Base-by-base conservation (phyloP, 177 flowering plant species). In the Vitis hybrid region DNA sequence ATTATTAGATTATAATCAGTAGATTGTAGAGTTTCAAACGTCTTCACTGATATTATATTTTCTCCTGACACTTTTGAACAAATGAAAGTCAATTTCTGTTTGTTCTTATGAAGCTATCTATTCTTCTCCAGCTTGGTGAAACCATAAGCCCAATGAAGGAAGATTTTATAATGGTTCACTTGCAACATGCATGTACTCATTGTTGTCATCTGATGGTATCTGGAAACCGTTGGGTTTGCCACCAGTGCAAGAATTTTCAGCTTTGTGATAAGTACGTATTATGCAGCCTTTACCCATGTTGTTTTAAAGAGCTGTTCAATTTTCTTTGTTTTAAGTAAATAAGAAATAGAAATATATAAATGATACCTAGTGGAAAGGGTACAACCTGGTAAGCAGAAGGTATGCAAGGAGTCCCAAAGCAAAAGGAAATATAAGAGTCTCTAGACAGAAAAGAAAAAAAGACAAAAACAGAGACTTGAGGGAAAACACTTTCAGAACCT, bases 131-230 rank as follows among this genome's bases (percentile, higher is more conserved):
- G 99, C 98, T 95, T 79, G 98, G 99, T 70, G 98, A 91, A 74
- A 89, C 97, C 33, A 93, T 95, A 60, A 75, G 76, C 60, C 97
- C 97, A 7, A 93, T 93, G 98, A 95, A 95, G 86, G 99, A 95
- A 76, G 99, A 95, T 80, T 95, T 95, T 81, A 95, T 95, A 72
- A 95, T 93, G 99, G 99, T 95, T 65, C 99, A 95, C 77, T 77
- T 95, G 81, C 98, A 93, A 84, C 90, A 91, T 83, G 78, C 93
- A 3, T 95, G 99, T 83, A 75, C 69, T 18, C 97, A 91, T 74
- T 95, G 99, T 72, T 89, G 98, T 79, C 70, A 74, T 72, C 81
- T 91, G 56, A 88, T 95, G 93, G 93, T 88, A 14, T 84, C 90
- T 67, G 99, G 98, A 52, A 91, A 67, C 18, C 97, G 93, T 62